Conservation (phyloP, 2,329 filamentous ascomycete species). For the Verticillium nonalfalfae region DNA sequence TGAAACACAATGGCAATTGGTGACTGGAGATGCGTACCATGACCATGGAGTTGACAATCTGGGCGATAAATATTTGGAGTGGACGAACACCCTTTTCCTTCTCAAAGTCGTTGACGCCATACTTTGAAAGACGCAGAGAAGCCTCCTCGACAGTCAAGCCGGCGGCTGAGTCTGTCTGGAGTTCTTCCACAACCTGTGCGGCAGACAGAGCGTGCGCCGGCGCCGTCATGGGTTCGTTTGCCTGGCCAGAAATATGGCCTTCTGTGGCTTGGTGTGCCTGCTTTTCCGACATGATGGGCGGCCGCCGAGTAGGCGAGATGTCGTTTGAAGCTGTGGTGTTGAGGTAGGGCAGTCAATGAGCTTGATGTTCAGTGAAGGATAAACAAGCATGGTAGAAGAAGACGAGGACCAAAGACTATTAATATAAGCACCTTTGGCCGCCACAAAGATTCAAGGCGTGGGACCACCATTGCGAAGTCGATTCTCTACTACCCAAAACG, state of each 20-base stretch:
- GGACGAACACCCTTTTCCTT: slow-evolving; percentile 40
- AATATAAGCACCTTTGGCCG: neutral
- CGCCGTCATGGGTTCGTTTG: slow-evolving; percentile 28
- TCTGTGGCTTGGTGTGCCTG: neutral
- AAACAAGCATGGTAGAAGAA: neutral
- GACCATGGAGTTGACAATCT: slow-evolving; percentile 55
- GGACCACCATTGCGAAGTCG: neutral
- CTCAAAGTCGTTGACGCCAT: slow-evolving; percentile 53
- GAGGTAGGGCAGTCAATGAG: neutral
- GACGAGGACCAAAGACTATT: neutral
- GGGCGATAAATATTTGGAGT: slow-evolving; percentile 50
- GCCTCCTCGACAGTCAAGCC: slow-evolving; percentile 48
- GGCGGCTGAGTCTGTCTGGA: slow-evolving; percentile 43
- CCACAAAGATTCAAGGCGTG: neutral
- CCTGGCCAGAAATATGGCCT: neutral
- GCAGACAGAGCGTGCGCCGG: slow-evolving; percentile 51
- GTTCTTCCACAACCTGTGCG: slow-evolving; percentile 42
- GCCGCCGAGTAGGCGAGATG: neutral
- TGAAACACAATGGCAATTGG: slow-evolving; percentile 39
- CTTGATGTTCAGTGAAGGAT: neutral
- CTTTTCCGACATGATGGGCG: slow-evolving; percentile 1
- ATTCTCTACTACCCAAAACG: neutral
- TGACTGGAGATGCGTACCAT: slow-evolving; percentile 53
- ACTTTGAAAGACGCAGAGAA: slow-evolving; percentile 39
- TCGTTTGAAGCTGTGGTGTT: neutral